These are phyloP conservation scores for Aspergillus egyptiacus DNA, from an alignment of 495 filamentous ascomycete species.

Conservation along the genomic window DNA sequence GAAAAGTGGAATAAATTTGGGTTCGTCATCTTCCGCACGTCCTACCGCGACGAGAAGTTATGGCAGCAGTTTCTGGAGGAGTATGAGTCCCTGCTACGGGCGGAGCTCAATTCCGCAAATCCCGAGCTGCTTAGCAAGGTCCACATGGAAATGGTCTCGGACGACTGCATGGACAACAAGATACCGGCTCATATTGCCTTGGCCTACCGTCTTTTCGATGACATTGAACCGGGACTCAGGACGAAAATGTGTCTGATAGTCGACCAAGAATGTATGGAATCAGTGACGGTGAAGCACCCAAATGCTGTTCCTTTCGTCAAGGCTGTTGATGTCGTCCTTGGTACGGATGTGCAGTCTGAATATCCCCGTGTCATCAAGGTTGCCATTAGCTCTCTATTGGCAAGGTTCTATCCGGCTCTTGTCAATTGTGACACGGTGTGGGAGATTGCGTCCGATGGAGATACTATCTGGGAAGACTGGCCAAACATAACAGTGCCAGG, in stretches of 20 bases:
- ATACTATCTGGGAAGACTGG: background rate
- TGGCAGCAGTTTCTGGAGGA: constrained; percentile 1
- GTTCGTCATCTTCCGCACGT: constrained; percentile 5
- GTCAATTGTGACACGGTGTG: constrained; percentile 5
- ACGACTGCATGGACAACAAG: constrained; percentile 8
- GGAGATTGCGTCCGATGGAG: background rate
- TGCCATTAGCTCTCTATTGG: background rate
- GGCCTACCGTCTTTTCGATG: constrained; percentile 1
- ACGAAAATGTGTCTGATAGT: constrained; percentile 4
- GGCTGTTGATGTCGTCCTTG: constrained; percentile 5
- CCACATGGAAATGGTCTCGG: constrained; percentile 2
- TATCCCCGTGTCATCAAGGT: background rate
- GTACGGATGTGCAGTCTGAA: background rate
- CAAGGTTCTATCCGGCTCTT: constrained; percentile 4
- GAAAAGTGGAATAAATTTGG: background rate
- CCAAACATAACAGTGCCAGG: background rate
- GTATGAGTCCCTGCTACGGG: background rate
- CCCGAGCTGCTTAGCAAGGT: background rate
- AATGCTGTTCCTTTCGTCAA: background rate
- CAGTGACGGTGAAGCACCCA: background rate
- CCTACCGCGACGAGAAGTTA: background rate
- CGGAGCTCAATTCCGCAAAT: background rate
- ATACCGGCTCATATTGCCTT: constrained; percentile 3
- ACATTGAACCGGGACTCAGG: background rate
- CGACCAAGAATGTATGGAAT: constrained; percentile 4